phyloP scores from a whole-genome alignment of 371 early-diverging fungal species.

The Blakeslea trispora region DNA sequence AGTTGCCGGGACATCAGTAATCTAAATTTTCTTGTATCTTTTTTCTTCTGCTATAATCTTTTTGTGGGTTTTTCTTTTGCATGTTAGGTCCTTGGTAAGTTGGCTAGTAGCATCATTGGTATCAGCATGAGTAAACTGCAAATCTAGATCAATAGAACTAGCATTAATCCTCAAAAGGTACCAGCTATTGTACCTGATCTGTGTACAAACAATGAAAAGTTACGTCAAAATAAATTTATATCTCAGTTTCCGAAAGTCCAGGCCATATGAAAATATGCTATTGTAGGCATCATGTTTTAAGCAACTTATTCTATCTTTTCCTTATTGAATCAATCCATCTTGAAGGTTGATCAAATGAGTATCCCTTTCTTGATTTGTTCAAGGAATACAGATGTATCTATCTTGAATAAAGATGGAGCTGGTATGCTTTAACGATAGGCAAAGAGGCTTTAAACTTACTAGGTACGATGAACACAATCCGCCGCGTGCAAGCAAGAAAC shows the following conservation, averaged over 20 bases:
- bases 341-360: conserved; percentile 91
- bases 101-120: conserved; percentile 89
- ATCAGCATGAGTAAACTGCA: conserved; percentile 92
- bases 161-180: conserved; percentile 83
- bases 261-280: conserved; percentile 55
- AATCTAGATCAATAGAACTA: conserved; percentile 88
- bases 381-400: conserved; percentile 70
- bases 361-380: conserved; percentile 73
- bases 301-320: conserved; percentile 73
- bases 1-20: too few relatives aligned
- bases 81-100: conserved; percentile 90
- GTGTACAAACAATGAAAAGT: conserved; percentile 81
- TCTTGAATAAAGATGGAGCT: too few relatives aligned
- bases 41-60: conserved; percentile 79
- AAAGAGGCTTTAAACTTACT: conserved; percentile 88
- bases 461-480: conserved; percentile 87
- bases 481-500: conserved; percentile 49
- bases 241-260: conserved; percentile 64
- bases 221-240: conserved; percentile 82
- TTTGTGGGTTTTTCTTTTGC: conserved; percentile 88
- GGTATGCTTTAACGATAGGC: conserved; percentile 80
- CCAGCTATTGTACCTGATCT: conserved; percentile 86
- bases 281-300: conserved; percentile 75
- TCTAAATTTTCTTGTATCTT: conserved; percentile 56
- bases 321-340: conserved; percentile 82